Base-by-base conservation (phyloP, 495 filamentous ascomycete species). In the Elasticomyces elasticus region DNA sequence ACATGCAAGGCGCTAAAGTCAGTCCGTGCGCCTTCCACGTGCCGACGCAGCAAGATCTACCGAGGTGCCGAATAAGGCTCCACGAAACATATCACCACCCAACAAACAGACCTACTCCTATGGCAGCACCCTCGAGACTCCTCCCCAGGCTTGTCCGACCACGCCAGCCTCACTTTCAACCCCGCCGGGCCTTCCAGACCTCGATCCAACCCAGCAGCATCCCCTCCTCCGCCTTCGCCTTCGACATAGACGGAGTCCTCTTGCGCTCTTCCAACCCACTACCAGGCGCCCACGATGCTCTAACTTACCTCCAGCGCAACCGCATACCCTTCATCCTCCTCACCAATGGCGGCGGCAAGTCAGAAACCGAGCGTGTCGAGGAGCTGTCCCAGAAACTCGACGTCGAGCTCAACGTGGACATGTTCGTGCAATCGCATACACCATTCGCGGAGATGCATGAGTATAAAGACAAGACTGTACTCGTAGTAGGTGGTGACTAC, bases 201-300 rank as follows among this genome's bases (percentile, higher is more conserved):
- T 13, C 12, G 6, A 40, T 54, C 26, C 19, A 49, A 11, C 17
- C 17, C 25, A n/a, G 15, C 45, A 43, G 43, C 28, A 25, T 76
- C 47, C 79, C 82, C 13, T 73, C 79, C 66, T 87, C 86, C 61
- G 87, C 84, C 6, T 92, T 94, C 71, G 86, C 84, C 15, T 89
- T 94, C 64, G 87, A 94, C 67, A 94, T 97, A 64, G 92, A 99
- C 66, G 94, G 94, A 55, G 94, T 99, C 24, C 83, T 99, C 19
- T 76, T 95, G n/a, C 88, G 89, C 64, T 81, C 83, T 58, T 80
- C 84, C 0, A 79, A 78, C 50, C 83, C 89, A 9, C 80, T 95
- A 30, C 83, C 89, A n/a, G 81, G 82, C 28, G 94, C 94, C 0
- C 72, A 79, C n/a, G 72, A 83, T 54, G 75, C 89, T 13, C 76